phyloP scores from a whole-genome alignment of 768 basidiomycete genomes.

The Strobilomyces dryophilus region DNA sequence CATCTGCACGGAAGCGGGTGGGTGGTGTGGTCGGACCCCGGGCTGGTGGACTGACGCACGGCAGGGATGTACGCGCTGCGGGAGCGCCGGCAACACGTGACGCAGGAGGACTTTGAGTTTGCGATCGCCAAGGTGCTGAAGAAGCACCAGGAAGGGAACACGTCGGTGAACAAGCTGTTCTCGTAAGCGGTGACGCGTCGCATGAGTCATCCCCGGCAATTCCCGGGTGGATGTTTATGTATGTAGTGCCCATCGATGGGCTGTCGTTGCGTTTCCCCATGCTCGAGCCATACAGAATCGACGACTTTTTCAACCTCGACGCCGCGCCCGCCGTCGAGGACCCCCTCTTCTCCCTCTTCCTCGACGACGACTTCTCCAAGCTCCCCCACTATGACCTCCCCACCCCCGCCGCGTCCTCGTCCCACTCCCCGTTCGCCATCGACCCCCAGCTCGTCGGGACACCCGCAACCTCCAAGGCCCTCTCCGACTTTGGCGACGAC shows the following conservation, averaged over 20 bases:
- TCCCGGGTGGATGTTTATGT: neutral
- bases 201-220: conserved; percentile 14
- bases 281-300: conserved; percentile 34
- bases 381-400: conserved; percentile 22
- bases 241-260: neutral
- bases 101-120: conserved; percentile 98
- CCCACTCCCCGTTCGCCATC: conserved; percentile 43
- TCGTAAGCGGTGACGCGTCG: conserved; percentile 34
- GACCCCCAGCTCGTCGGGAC: conserved; percentile 77
- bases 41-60: neutral
- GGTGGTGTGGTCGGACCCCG: no score
- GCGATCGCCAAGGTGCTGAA: conserved; percentile 96
- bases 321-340: conserved; percentile 37
- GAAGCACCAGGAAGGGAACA: conserved; percentile 96
- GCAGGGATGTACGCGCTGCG: conserved; percentile 94
- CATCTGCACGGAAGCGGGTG: conserved; percentile 95
- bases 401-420: conserved; percentile 8
- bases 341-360: conserved; percentile 42
- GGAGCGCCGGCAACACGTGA: conserved; percentile 94
- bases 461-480: conserved; percentile 44
- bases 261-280: neutral
- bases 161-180: conserved; percentile 92
- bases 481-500: conserved; percentile 41
- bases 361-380: conserved; percentile 41
- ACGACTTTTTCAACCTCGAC: conserved; percentile 67